Evolutionary conservation across 2,329 filamentous ascomycete species (phyloP), one percentile per base, ranked within the genome.

Genomic region (Aspergillus ustus): DNA sequence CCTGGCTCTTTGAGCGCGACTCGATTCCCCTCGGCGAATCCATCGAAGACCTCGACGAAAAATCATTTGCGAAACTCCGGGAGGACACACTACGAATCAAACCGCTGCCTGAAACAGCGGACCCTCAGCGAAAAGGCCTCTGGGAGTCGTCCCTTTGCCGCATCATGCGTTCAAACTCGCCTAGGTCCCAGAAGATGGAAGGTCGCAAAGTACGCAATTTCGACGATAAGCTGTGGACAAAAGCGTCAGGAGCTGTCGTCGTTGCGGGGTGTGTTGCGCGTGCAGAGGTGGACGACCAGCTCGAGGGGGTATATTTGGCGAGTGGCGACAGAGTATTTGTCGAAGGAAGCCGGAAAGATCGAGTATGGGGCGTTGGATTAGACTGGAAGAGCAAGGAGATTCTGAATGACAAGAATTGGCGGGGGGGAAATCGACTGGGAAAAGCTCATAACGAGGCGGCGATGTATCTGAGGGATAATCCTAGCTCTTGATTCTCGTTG

Each of bases 1-100:
- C 59, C 20, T 64, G 62, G 62, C 48, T 64, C 15, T 64, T 64
- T n/a, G 62, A 64, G n/a, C 46, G 56, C 25, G 51, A 54, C 40
- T 55, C 52, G 7, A 13, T 22, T 8, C 31, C 31, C 1, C 50
- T 55, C n/a, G 56, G 52, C 22, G 52, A 59, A 7, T 29, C 13
- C 1, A 49, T 49, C 19, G 34, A 40, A 40, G 34, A 40, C 11
- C 28, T 58, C 20, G 34, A 53, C 0, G 31, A 59, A 0, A 22
- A 28, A 15, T 15, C 43, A 3, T 46, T 44, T 9, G 51, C 28
- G 45, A 4, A 43, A 7, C 48, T 63, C 1, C 40, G 7, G 3
- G 22, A 11, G 1, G 40, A 43, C 1, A 34, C 59, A 29, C 8
- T 54, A 4, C 17, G 11, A 5, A 31, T 44, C 19, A 51, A 31